phyloP scores from a whole-genome alignment of 1,284 basidiomycete species.

The Leccinum subrobustum region DNA sequence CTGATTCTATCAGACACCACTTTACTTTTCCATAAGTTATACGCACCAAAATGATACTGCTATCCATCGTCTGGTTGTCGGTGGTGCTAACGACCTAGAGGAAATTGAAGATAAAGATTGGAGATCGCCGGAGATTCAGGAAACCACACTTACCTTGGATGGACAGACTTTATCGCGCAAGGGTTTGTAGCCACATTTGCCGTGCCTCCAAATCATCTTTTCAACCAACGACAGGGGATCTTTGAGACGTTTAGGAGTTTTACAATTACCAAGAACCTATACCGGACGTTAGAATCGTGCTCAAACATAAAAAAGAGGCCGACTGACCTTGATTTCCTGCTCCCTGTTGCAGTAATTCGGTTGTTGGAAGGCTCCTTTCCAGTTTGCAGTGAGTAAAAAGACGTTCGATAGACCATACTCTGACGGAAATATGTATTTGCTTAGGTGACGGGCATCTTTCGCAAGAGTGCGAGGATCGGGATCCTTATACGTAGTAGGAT shows the following conservation, averaged over 20 bases:
- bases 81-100: slow-evolving; percentile 31
- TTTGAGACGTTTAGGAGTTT: slow-evolving; percentile 75
- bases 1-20: slow-evolving; percentile 35
- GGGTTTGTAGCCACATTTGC: slow-evolving; percentile 67
- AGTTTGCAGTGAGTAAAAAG: slow-evolving; percentile 36
- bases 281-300: not conserved
- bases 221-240: slow-evolving; percentile 53
- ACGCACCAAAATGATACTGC: slow-evolving; percentile 55
- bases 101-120: not conserved
- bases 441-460: slow-evolving; percentile 57
- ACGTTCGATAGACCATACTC: slow-evolving; percentile 70
- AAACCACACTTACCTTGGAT: slow-evolving; percentile 54
- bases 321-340: slow-evolving; percentile 63
- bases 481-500: slow-evolving; percentile 34
- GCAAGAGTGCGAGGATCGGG: slow-evolving; percentile 45
- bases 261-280: slow-evolving; percentile 47
- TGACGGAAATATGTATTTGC: slow-evolving; percentile 83
- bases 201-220: slow-evolving; percentile 66
- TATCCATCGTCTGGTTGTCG: slow-evolving; percentile 45
- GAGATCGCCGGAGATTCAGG: not conserved
- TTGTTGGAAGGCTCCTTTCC: slow-evolving; percentile 34
- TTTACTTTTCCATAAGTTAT: not conserved
- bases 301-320: not conserved
- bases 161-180: slow-evolving; percentile 70
- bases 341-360: slow-evolving; percentile 66